A percentile compares a stretch with the other conserved stretches of the same genome.
These are phyloP conservation scores for Blastobotrys muscicola DNA, from an alignment of 805 yeast species.

Conservation along the genomic window DNA sequence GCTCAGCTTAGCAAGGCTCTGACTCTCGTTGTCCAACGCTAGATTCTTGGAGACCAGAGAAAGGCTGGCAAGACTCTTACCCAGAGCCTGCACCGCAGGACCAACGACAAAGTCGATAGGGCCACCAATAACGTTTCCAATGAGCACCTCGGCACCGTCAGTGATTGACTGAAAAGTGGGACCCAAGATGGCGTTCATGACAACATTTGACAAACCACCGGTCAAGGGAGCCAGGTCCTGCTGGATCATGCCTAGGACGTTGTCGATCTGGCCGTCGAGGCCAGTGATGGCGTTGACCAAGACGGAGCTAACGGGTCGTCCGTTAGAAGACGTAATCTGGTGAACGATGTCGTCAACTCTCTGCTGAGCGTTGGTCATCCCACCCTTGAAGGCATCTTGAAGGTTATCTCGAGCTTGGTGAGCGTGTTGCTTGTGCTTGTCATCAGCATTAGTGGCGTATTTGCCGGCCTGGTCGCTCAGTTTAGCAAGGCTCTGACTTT, in stretches of 20 bases:
- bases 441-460: background rate
- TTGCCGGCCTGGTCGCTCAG: too few relatives aligned
- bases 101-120: conserved; percentile 19
- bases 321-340: background rate
- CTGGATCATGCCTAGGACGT: conserved; percentile 10
- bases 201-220: conserved; percentile 11
- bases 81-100: conserved; percentile 17
- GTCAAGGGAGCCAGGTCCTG: conserved; percentile 9
- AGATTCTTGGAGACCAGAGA: conserved; percentile 16
- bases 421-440: conserved; percentile 1
- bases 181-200: conserved; percentile 11
- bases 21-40: conserved; percentile 9
- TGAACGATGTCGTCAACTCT: conserved; percentile 1
- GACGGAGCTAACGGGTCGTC: conserved; percentile 12
- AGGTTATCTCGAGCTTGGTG: background rate
- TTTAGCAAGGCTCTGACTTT: too few relatives aligned
- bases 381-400: conserved; percentile 1
- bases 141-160: conserved; percentile 18
- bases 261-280: conserved; percentile 19
- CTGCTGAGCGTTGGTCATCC: conserved; percentile 5
- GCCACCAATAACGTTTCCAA: conserved; percentile 15
- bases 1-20: conserved; percentile 13
- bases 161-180: conserved; percentile 17
- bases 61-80: conserved; percentile 14
- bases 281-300: conserved; percentile 14